Base-by-base conservation (phyloP, 495 filamentous ascomycete genomes). In the Aspergillus egyptiacus region DNA sequence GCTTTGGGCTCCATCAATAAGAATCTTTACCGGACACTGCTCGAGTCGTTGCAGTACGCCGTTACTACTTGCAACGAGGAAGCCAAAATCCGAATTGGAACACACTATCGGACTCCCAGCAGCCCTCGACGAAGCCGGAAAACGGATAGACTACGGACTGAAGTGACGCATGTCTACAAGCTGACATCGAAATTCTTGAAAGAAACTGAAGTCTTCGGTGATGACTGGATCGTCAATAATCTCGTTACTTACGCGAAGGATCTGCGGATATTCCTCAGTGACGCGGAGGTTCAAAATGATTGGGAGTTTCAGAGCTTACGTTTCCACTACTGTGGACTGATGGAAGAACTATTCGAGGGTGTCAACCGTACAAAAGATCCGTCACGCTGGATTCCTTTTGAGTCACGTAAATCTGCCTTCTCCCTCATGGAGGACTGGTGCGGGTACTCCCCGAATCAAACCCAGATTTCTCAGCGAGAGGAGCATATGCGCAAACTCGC, bases 391-490 rank as follows among this genome's bases (percentile, higher is more conserved):
- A 91, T 98, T 73, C 87, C 94, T 0, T 98, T 98, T 53, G 93
- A 96, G 61, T 85, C 89, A 0, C 75, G 93, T 19, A 91, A 95
- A 59, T 96, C 93, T 8, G 82, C 90, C 5, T 98, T 97, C 60
- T 83, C 91, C 5, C 67, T 97, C 25, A 97, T 98, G 90, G 91
- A 97, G 62, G 91, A 97, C 47, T 98, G 93, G 93, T 97, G 94
- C 68, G 93, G 94, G 0, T 94, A 93, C 63, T 95, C 93, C 0
- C 89, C 93, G 5, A 95, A 96, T 62, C 90, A 91, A 59, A 67
- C 70, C 25, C 85, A 90, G 48, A 87, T 95, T 28, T 79, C 82
- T 13, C 81, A 86, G 48, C 75, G 89, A 46, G 93, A 96, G 72
- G 86, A 95, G 45, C 84, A 76, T 36, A 94, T 96, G 87, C 74